Evolutionary conservation across 352 stramenopile species (phyloP).

Genomic region (Globisporangium camurandrum): DNA sequence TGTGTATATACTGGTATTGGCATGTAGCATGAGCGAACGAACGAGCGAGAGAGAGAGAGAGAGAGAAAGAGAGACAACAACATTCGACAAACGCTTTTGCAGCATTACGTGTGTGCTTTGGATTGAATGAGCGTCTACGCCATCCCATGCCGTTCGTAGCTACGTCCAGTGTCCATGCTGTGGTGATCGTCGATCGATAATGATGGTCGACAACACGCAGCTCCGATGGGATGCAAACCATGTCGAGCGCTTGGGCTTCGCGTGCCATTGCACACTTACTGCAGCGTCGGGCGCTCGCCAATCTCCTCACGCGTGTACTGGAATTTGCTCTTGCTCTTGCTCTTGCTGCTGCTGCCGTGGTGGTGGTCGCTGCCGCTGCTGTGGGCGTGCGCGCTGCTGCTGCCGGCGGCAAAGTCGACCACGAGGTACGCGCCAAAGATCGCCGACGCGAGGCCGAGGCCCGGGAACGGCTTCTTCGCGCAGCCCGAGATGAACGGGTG

Average conservation of each 20-base stretch:
- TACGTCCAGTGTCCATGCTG: no score
- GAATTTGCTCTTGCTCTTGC: conserved; percentile 36
- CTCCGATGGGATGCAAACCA: no score
- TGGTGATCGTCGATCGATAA: no score
- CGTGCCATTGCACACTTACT: conserved; percentile 13
- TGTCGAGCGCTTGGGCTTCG: neutral
- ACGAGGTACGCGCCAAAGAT: conserved; percentile 80
- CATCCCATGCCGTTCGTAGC: no score
- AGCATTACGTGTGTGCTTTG: no score
- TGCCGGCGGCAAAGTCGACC: conserved; percentile 47
- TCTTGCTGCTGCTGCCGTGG: conserved; percentile 14
- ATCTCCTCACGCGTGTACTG: conserved; percentile 50
- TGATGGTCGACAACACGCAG: no score
- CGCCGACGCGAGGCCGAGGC: conserved; percentile 58
- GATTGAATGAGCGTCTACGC: no score
- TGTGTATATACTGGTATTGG: no score
- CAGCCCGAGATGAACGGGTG: conserved; percentile 80
- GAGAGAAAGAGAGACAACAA: no score
- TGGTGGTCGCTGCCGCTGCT: conserved; percentile 15
- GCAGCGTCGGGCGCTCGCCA: conserved; percentile 46
- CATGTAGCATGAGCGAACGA: no score
- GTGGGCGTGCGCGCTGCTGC: conserved; percentile 27
- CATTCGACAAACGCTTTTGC: no score
- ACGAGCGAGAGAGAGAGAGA: no score
- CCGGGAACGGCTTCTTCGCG: conserved; percentile 82